Percentiles rank a stretch among this genome's conserved stretches.
phyloP scores from a whole-genome alignment of 1,284 basidiomycete species.

The Ceratorhiza oryzae-sativae region DNA sequence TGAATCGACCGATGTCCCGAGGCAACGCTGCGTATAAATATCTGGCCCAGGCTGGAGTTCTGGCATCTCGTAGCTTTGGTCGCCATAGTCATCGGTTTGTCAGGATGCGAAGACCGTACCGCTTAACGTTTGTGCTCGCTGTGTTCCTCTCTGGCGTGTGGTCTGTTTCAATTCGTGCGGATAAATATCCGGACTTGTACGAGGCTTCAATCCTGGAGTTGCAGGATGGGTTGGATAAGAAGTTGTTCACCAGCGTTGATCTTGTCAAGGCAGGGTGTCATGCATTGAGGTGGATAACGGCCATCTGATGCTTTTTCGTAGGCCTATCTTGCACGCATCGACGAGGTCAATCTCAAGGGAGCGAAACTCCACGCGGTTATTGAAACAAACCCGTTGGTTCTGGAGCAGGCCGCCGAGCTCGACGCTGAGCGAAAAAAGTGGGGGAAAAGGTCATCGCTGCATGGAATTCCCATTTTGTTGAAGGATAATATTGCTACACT shows the following conservation, averaged over 20 bases:
- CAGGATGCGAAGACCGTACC: not conserved
- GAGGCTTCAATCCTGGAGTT: slow-evolving; percentile 56
- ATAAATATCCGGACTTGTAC: slow-evolving; percentile 53
- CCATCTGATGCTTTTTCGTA: slow-evolving; percentile 3
- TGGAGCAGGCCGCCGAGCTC: slow-evolving; percentile 41
- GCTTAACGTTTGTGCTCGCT: not conserved
- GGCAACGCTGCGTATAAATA: not conserved
- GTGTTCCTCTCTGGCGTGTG: slow-evolving; percentile 1
- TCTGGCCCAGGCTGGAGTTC: not conserved
- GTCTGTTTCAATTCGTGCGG: not conserved
- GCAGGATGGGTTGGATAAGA: slow-evolving; percentile 51
- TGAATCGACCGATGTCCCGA: not conserved
- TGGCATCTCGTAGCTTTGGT: not conserved
- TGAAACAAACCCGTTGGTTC: slow-evolving; percentile 45
- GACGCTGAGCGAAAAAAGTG: slow-evolving; percentile 44
- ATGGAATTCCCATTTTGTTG: slow-evolving; percentile 48
- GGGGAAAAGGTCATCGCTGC: slow-evolving; percentile 43
- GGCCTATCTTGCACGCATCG: slow-evolving; percentile 48
- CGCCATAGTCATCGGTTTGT: not conserved
- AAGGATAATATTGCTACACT: slow-evolving; percentile 49
- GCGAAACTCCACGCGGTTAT: slow-evolving; percentile 46
- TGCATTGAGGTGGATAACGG: not conserved
- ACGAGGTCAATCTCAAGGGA: slow-evolving; percentile 45
- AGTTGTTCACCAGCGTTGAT: slow-evolving; percentile 55
- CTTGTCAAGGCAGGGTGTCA: slow-evolving; percentile 52